Conservation (phyloP, 202 grass and related monocot species). For the Schoenoplectus tabernaemontani region DNA sequence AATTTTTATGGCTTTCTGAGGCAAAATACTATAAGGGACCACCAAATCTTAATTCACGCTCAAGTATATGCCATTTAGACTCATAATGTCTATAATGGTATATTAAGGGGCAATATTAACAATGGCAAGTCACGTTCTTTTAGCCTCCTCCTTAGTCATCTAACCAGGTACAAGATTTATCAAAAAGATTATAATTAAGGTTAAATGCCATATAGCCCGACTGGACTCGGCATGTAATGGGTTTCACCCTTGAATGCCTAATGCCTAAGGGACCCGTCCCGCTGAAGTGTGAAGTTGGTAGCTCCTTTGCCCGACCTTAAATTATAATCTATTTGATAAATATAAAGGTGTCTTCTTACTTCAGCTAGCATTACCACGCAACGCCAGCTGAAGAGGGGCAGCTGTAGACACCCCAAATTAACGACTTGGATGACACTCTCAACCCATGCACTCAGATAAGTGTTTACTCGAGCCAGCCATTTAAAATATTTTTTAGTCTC, state of each 20-base stretch:
- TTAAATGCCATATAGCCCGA: neutral
- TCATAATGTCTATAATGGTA: neutral
- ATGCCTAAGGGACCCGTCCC: neutral
- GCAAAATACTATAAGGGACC: neutral
- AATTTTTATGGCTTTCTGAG: neutral
- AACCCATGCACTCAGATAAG: too few species aligned
- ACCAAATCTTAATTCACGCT: neutral
- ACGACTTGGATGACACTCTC: too few species aligned
- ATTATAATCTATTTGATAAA: too few species aligned
- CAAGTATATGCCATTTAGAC: neutral
- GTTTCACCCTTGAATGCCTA: neutral
- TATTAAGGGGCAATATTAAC: neutral
- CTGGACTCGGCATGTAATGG: neutral
- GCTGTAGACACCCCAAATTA: too few species aligned
- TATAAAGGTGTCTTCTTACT: too few species aligned
- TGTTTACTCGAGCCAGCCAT: too few species aligned
- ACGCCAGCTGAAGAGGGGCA: too few species aligned
- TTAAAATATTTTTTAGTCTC: too few species aligned
- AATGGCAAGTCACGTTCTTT: neutral
- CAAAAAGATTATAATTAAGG: neutral
- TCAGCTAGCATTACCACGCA: too few species aligned
- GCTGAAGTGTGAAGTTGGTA: too few species aligned
- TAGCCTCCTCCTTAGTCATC: neutral
- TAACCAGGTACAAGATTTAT: neutral
- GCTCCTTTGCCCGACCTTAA: too few species aligned